phyloP scores from a whole-genome alignment of 2,329 filamentous ascomycete genomes.

The Hypoxylon sp. region DNA sequence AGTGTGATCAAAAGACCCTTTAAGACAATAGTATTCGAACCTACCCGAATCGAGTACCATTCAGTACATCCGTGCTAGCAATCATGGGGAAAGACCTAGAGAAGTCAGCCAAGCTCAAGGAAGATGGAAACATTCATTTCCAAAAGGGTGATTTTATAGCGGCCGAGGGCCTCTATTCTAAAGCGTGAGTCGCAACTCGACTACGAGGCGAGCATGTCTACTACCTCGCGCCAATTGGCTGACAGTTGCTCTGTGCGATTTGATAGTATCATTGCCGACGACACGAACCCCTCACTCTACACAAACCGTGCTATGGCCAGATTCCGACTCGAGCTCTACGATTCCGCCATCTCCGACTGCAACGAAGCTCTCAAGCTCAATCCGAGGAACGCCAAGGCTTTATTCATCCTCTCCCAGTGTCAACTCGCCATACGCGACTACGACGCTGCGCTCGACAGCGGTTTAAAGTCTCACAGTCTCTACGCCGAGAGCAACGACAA shows the following conservation, averaged over 20 bases:
- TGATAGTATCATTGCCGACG: constrained; percentile 76
- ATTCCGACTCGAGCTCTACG: constrained; percentile 76
- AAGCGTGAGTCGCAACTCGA: constrained; percentile 71
- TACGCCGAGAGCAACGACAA: constrained; percentile 71
- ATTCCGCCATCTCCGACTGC: constrained; percentile 80
- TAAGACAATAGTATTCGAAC: too few relatives aligned
- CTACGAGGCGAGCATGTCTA: too few relatives aligned
- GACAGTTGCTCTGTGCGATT: not conserved
- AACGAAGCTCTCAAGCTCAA: constrained; percentile 75
- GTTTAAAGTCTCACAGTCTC: constrained; percentile 75
- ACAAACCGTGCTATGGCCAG: constrained; percentile 89
- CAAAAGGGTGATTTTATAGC: constrained; percentile 68
- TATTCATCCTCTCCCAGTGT: constrained; percentile 84
- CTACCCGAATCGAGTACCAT: not conserved
- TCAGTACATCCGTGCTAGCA: constrained; percentile 2
- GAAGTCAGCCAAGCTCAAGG: constrained; percentile 56
- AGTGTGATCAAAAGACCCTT: too few relatives aligned
- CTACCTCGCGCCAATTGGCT: constrained; percentile 6
- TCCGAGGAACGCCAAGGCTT: constrained; percentile 77
- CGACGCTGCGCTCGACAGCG: constrained; percentile 75
- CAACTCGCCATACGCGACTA: constrained; percentile 77
- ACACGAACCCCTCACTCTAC: constrained; percentile 80
- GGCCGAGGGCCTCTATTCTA: constrained; percentile 76
- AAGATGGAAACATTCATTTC: constrained; percentile 72
- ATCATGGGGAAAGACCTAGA: constrained; percentile 40